Evolutionary conservation across 1,139 yeast species (phyloP), one percentile per base, ranked within the genome.

Genomic region (Hemisphaericaspora subhashii): DNA sequence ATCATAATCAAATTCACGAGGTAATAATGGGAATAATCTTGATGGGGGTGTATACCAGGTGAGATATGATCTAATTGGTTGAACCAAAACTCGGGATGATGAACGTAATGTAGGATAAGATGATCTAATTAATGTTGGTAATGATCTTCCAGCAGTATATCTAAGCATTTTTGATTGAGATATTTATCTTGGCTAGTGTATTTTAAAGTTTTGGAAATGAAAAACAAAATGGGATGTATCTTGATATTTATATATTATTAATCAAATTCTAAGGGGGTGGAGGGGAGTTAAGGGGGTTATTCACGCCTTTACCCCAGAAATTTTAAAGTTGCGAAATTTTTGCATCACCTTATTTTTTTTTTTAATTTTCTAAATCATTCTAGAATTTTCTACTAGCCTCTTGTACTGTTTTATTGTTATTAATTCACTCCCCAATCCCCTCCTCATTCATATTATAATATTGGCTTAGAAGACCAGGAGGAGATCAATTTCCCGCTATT

Each of bases 1-100:
- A 27, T 36, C 36, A 21, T 25, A 26, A 23, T 39, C 42, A 24
- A 36, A 39, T 4, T 31, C 30, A 8, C 29, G 31, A 22, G 39
- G 25, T 10, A 34, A 3, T 15, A 24, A 4, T 17, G 31, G 36
- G 21, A 37, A 21, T 27, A 18, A 20, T 13, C 21, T 34, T 24
- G 27, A 24, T 12, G 27, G 27, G 8, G 36, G 36, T 12, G 36
- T 26, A 21, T 34, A 34, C 31, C 36, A 34, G 4, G 36, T 34
- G 15, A 34, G 36, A 15, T 20, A 25, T 3, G 12, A 14, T 16
- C 36, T 26, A 13, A 18, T 12, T 3, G 36, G 36, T n/a, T 18
- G 23, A 9, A 25, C 12, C 7, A 24, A 21, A 3, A 31, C 26
- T 23, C 27, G 18, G 3, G 34, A n/a, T 21, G 34, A 17, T 17